Percentiles rank a stretch among this genome's conserved stretches.
phyloP scores from a whole-genome alignment of 106 monocot genomes.

The Allium sativum region DNA sequence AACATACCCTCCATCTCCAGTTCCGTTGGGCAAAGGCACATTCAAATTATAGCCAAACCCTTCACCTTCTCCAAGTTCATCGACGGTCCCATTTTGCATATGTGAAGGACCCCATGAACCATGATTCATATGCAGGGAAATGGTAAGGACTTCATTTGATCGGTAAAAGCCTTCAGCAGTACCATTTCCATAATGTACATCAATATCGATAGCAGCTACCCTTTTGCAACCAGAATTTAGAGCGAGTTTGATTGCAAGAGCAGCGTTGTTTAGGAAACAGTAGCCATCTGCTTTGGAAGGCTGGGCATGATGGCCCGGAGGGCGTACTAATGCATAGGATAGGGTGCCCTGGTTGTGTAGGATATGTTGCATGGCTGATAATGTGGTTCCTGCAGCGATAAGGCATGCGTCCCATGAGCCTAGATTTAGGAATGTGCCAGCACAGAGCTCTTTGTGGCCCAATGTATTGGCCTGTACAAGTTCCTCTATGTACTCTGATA shows the following conservation, averaged over 20 bases:
- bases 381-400: conserved; percentile 68
- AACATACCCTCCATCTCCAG: conserved; percentile 65
- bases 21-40: conserved; percentile 90
- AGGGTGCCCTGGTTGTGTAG: conserved; percentile 54
- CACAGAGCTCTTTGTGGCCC: conserved; percentile 46
- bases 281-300: conserved; percentile 85
- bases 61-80: conserved; percentile 60
- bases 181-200: conserved; percentile 95
- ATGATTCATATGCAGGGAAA: conserved; percentile 93
- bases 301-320: conserved; percentile 95
- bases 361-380: conserved; percentile 71
- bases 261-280: conserved; percentile 91
- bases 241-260: conserved; percentile 66
- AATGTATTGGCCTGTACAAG: conserved; percentile 43
- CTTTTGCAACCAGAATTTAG: conserved; percentile 42
- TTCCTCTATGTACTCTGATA: conserved; percentile 67
- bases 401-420: conserved; percentile 82
- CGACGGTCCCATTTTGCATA: conserved; percentile 60
- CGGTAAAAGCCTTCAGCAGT: conserved; percentile 88
- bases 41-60: conserved; percentile 85
- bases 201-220: conserved; percentile 64
- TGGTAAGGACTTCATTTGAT: conserved; percentile 59
- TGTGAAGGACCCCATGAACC: conserved; percentile 91
- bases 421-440: conserved; percentile 74
- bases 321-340: conserved; percentile 80